Conservation (phyloP, 768 basidiomycete species). For the Phanerochaete sordida region DNA sequence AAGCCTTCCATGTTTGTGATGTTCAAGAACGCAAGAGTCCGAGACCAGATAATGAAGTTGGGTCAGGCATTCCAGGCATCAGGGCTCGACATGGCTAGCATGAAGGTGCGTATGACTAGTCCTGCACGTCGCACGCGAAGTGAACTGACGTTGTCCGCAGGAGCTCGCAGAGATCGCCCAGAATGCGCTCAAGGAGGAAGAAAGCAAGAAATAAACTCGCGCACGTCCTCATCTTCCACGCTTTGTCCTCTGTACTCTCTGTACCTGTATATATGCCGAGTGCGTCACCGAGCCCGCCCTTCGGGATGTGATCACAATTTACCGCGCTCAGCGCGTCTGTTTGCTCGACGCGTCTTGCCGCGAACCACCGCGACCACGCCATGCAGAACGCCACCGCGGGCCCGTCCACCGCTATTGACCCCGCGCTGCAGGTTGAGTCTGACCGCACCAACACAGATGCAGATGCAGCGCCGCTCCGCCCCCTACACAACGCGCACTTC, state of each 20-base stretch:
- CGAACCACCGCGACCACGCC: not conserved
- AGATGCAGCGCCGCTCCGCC: slow-evolving; percentile 33
- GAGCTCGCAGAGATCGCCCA: not conserved
- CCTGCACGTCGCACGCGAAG: not conserved
- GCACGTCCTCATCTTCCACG: too few relatives aligned
- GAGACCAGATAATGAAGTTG: slow-evolving; percentile 6
- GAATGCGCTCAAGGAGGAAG: not conserved
- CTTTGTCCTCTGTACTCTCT: too few relatives aligned
- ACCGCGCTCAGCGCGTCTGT: not conserved
- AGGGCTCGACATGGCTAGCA: slow-evolving; percentile 4
- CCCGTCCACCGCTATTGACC: not conserved
- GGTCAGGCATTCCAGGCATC: not conserved
- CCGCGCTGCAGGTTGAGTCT: not conserved
- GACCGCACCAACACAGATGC: not conserved
- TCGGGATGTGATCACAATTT: not conserved
- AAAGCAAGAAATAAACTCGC: not conserved
- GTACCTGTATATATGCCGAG: not conserved
- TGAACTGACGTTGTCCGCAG: slow-evolving; percentile 1
- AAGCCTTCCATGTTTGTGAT: slow-evolving; percentile 11
- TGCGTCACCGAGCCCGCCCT: not conserved
- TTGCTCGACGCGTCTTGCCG: not conserved
- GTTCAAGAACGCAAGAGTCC: slow-evolving; percentile 10
- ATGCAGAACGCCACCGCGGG: slow-evolving; percentile 11
- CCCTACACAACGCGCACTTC: slow-evolving; percentile 57
- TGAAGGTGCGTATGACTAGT: slow-evolving; percentile 5